Evolutionary conservation across 2,329 filamentous ascomycete species (phyloP), one percentile per base, ranked within the genome.

Genomic region (Trichocomaceae sp.): DNA sequence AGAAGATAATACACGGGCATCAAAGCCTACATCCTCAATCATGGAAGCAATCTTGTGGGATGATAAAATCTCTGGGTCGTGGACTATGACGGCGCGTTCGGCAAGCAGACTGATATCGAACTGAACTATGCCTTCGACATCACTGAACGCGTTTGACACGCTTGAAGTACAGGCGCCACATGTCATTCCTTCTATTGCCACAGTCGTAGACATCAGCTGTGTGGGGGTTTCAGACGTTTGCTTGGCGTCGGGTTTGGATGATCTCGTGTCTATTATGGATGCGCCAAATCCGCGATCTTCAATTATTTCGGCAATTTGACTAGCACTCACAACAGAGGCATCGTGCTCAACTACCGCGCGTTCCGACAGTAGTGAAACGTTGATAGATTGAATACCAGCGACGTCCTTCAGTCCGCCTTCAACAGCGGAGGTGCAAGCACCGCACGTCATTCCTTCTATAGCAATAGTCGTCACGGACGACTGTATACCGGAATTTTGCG

Each of bases 71-170:
- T 79, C 71, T 0, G 86, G 79, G 63, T 96, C 86, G 69, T 97
- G 92, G 1, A 90, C 81, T 60, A 96, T 83, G 39, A 96, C 87
- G 3, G 91, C 92, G 57, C 92, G 84, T 70, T 97, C 93, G 3
- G 93, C 95, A 31, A 97, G 79, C 61, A 99, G 76, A 72, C 90
- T 96, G 69, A 99, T 95, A 67, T 96, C 96, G 77, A 97, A 96
- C 61, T 90, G 88, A 54, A 90, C 67, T 15, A 97, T 72, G 20
- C 93, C 93, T 9, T 87, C 83, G 1, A 92, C 72, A 59, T 81
- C 82, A 61, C 83, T 82, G 72, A 99, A 93, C 3, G 87, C 90
- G 50, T 83, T 80, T 65, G 96, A 88, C 1, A 97, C 84, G 5
- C 92, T 90, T 1, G 92, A 92, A 0, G 93, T 97, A 72, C 93